Conservation (phyloP, 2,329 filamentous ascomycete genomes). For the Hymenoscyphus occultus region DNA sequence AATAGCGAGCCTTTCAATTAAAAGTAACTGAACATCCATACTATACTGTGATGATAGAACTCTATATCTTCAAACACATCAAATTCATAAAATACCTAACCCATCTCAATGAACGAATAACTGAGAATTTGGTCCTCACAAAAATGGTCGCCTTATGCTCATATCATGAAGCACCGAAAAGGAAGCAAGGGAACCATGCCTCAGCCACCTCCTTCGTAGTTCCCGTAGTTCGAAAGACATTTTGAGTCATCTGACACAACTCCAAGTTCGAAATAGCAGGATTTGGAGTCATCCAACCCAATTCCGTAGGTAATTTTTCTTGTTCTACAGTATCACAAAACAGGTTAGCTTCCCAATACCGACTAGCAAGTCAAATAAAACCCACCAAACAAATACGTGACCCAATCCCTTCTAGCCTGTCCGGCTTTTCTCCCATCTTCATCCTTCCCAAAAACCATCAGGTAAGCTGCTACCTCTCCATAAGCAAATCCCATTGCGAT, state of each 20-base stretch:
- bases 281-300: not conserved
- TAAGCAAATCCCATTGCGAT: not conserved
- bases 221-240: not conserved
- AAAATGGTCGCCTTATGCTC: too few species aligned
- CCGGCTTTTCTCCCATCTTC: not conserved
- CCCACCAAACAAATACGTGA: not conserved
- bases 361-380: not conserved
- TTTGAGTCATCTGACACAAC: not conserved
- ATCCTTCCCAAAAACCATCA: not conserved
- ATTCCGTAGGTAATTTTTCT: not conserved
- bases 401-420: not conserved
- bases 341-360: not conserved
- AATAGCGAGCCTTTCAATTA: too few species aligned
- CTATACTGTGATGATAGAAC: too few species aligned
- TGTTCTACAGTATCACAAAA: slow-evolving; percentile 2
- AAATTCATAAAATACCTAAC: too few species aligned
- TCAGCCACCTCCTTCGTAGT: not conserved
- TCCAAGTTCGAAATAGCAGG: not conserved
- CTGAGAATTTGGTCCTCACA: too few species aligned
- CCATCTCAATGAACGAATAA: too few species aligned
- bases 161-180: not conserved
- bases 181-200: not conserved
- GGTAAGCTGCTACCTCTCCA: not conserved
- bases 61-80: too few species aligned
- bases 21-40: too few species aligned